A percentile compares a stretch with the other conserved stretches of the same genome.
These are phyloP conservation scores for Hansenula lynferdii DNA, from an alignment of 1,139 yeast species.

Conservation along the genomic window DNA sequence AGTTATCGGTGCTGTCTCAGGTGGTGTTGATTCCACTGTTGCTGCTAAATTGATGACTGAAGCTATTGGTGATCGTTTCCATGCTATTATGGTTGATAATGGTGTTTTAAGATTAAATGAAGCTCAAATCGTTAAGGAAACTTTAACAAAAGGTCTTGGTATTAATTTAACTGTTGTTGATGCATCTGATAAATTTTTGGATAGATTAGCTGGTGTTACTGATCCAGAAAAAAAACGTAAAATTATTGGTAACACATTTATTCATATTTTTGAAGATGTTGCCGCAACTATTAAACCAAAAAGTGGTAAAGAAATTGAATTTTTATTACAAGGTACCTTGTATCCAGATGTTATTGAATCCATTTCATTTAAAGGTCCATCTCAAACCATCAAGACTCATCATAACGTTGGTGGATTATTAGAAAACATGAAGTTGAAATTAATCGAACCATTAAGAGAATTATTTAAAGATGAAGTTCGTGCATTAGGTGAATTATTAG, in stretches of 20 bases:
- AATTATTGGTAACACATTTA: slow-evolving; percentile 96
- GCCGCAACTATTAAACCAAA: slow-evolving; percentile 90
- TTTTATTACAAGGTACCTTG: slow-evolving; percentile 91
- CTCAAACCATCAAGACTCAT: slow-evolving; percentile 98
- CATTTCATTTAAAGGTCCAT: slow-evolving; percentile 98
- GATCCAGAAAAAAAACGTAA: slow-evolving; percentile 99
- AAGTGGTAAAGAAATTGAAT: slow-evolving; percentile 88
- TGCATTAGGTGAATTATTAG: slow-evolving; percentile 88
- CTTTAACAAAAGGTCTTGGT: slow-evolving; percentile 88
- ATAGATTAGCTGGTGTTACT: slow-evolving; percentile 84
- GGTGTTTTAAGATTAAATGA: slow-evolving; percentile 97
- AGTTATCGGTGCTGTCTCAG: slow-evolving; percentile 99
- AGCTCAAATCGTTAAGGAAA: slow-evolving; percentile 81
- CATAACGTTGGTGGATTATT: slow-evolving; percentile 98
- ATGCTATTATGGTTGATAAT: slow-evolving; percentile 95
- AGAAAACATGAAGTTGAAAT: slow-evolving; percentile 96
- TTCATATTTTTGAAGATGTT: slow-evolving; percentile 94
- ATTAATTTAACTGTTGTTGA: slow-evolving; percentile 93
- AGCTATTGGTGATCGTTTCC: slow-evolving; percentile 98
- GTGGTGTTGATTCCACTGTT: slow-evolving; percentile 99
- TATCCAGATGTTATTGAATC: slow-evolving; percentile 99
- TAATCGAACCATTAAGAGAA: slow-evolving; percentile 97
- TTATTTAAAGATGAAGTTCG: slow-evolving; percentile 98
- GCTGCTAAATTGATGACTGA: slow-evolving; percentile 98
- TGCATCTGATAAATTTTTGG: slow-evolving; percentile 86